Base-by-base conservation (phyloP, 139 green algal genomes). In the Coelastrella sp. region DNA sequence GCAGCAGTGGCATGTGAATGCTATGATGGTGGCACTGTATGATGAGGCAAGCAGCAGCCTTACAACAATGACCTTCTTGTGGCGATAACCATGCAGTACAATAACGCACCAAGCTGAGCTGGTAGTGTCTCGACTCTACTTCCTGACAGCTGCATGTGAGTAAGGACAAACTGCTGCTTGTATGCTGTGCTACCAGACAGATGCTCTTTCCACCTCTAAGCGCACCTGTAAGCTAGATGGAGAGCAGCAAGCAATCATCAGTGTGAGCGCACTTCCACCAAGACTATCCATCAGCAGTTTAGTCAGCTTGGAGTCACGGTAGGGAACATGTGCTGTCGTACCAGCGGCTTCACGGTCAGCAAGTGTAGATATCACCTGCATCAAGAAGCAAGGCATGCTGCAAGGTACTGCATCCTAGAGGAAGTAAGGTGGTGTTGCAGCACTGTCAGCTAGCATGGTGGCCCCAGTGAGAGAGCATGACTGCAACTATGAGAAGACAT, bases 221-320 rank as follows among this genome's bases (percentile, higher is more conserved):
- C 43, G 64, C n/a, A 80, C 80, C 80, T 86, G 80, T 2, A 86
- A 57, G 51, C 50, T 80, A 23, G 53, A 77, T 57, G 94, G 95
- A 2, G 93, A 97, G 90, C 91, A 96, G 92, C 95, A 98, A 25
- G 96, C 95, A 43, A 98, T 95, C 92, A 98, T 96, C 37, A 98
- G 92, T 27, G 94, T 93, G 35, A 98, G 86, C 0, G 90, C 89
- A 45, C 64, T 63, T 17, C 92, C 89, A 4, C 88, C 89, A 45
- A 98, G 87, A 8, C 88, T 94, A 88, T 98, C 94, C 92, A 96
- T 96, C 30, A 98, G 91, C 83, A 98, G 91, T 82, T 96, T 96
- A 19, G 96, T 98, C 34, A 98, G 92, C 90, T 96, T 95, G 57
- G 89, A 94, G 86, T 96, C 93, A 5, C 93, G 86, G 86, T 94